Conservation (phyloP, 148 eudicot species). For the Simmondsia chinensis region DNA sequence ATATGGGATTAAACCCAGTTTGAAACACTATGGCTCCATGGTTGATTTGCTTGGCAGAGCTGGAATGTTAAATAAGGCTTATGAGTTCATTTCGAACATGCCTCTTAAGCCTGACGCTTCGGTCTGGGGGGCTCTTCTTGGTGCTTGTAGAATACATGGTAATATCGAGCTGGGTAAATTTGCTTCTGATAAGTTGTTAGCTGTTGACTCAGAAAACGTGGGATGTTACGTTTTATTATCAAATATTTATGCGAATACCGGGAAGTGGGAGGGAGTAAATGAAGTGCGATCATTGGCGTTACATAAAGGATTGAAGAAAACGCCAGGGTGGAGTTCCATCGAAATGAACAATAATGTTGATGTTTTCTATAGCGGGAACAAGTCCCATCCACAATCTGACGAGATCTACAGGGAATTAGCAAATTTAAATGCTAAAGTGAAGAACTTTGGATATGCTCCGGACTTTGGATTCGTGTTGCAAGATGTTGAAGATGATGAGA, state of each 20-base stretch:
- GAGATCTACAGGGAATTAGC: conserved; percentile 40
- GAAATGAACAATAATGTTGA: conserved; percentile 41
- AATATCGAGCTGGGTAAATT: conserved; percentile 51
- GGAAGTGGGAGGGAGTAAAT: conserved; percentile 65
- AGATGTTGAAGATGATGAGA: conserved; percentile 81
- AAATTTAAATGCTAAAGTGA: conserved; percentile 33
- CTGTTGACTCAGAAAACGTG: conserved; percentile 42
- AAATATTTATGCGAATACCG: conserved; percentile 55
- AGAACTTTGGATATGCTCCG: conserved; percentile 55
- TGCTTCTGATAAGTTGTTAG: conserved; percentile 45
- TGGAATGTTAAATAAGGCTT: conserved; percentile 46
- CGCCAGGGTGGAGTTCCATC: conserved; percentile 78
- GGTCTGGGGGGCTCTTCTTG: conserved; percentile 80
- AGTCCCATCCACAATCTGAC: conserved; percentile 43
- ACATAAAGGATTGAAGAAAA: conserved; percentile 60
- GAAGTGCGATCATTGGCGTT: conserved; percentile 56
- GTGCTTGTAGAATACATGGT: conserved; percentile 68
- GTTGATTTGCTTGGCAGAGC: conserved; percentile 75
- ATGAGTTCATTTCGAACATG: conserved; percentile 41
- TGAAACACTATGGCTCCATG: conserved; percentile 74
- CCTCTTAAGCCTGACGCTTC: conserved; percentile 58
- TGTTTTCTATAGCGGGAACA: conserved; percentile 59
- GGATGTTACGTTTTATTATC: conserved; percentile 70
- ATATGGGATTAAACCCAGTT: conserved; percentile 42
- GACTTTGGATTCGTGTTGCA: conserved; percentile 58